Evolutionary conservation across 192 early-diverging fungal genomes (phyloP).

Genomic region (Coemansia sp.): DNA sequence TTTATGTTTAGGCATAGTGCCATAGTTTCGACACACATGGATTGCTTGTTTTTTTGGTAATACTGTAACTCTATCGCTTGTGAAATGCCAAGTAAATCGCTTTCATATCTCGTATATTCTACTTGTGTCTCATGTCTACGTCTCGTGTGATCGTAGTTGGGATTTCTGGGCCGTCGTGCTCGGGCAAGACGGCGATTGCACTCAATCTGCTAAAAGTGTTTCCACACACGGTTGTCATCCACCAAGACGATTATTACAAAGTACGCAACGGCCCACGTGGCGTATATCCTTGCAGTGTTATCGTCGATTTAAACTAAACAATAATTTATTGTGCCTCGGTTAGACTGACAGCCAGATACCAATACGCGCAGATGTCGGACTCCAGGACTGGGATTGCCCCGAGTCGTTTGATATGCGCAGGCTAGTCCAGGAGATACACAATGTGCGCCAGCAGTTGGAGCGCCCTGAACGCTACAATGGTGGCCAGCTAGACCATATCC

Average conservation of each 20-base stretch:
- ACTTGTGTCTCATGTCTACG: conserved; percentile 11
- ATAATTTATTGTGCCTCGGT: background rate
- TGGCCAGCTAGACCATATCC: background rate
- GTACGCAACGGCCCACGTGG: conserved; percentile 21
- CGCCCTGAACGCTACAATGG: background rate
- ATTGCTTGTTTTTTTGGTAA: background rate
- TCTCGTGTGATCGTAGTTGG: conserved; percentile 49
- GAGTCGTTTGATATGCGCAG: conserved; percentile 64
- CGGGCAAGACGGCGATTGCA: conserved; percentile 72
- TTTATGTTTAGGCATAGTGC: background rate
- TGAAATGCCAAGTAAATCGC: too few relatives aligned
- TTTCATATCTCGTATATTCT: background rate
- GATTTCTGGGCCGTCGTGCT: conserved; percentile 66
- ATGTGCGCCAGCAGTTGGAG: conserved; percentile 9
- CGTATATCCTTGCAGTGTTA: background rate
- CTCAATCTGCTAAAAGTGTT: conserved; percentile 62
- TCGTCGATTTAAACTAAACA: background rate
- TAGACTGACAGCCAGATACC: conserved; percentile 70
- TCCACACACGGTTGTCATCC: conserved; percentile 62
- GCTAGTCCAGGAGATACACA: conserved; percentile 16
- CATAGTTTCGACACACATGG: background rate
- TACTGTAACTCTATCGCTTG: background rate
- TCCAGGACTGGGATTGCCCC: conserved; percentile 83
- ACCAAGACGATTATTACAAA: conserved; percentile 81
- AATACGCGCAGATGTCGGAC: conserved; percentile 55